phyloP scores from a whole-genome alignment of 208 protist species.

The Trichomonas gallinae region DNA sequence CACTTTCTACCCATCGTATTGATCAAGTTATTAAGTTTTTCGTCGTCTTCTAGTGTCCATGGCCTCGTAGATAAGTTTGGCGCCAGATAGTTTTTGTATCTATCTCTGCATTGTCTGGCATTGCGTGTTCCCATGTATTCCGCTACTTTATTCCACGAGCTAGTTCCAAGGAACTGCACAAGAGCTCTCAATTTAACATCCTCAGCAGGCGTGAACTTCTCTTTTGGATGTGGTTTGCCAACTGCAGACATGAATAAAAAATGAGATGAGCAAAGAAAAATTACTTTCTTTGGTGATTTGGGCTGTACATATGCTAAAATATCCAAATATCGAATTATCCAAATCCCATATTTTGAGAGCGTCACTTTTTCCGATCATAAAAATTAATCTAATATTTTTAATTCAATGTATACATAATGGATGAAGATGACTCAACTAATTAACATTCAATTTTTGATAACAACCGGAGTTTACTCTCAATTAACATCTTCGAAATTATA shows the following conservation, averaged over 20 bases:
- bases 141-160: not conserved
- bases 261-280: too few species aligned
- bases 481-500: too few species aligned
- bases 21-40: not conserved
- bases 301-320: too few species aligned
- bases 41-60: not conserved
- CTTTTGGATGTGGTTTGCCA: not conserved
- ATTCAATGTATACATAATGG: too few species aligned
- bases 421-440: too few species aligned
- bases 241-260: not conserved
- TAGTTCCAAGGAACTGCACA: not conserved
- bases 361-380: too few species aligned
- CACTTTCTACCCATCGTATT: not conserved
- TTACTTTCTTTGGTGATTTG: too few species aligned
- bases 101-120: not conserved
- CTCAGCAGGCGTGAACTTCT: not conserved
- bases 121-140: not conserved
- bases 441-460: too few species aligned
- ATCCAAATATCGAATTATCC: too few species aligned
- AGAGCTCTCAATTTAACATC: not conserved
- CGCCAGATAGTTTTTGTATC: not conserved
- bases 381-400: too few species aligned
- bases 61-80: not conserved
- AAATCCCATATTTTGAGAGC: too few species aligned
- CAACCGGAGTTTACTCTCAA: too few species aligned